Base-by-base conservation (phyloP, 345 rosid species). In the Aethionema arabicum region DNA sequence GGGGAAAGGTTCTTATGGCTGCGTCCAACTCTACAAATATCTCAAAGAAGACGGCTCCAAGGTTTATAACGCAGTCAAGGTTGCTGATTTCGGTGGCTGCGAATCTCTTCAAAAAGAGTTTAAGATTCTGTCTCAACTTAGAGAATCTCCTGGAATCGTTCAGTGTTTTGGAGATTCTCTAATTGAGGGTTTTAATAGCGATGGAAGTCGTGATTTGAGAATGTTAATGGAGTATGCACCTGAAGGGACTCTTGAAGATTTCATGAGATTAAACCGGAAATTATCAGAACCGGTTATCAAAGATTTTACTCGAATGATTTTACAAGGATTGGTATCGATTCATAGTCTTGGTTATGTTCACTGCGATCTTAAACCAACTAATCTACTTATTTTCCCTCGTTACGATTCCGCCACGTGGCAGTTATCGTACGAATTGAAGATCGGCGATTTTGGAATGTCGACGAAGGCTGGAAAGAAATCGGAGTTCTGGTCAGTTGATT, bases 311-410 rank as follows among this genome's bases (percentile, higher is more conserved):
- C 41, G 67, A 4, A 66, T 66, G 76, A 66, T 72, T 6, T 31
- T 72, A 11, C 46, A 66, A 54, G 72, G 76, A 2, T 30, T 72
- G 29, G 67, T 54, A n/a, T 65, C 72, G 40, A 45, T 72, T 45
- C 76, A 72, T 49, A 31, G 14, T 8, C 46, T 8, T 14, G 76
- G 76, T 60, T 72, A 65, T n/a, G 76, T 72, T 0, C 76, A 72
- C 14, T 72, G 72, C 32, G 76, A 72, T 60, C 76, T 66, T 42
- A 72, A 66, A 66, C 72, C 67, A 52, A 72, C 35, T 0, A 66
- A 66, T 61, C 32, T 72, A 7, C 68, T 72, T 39, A 8, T 66
- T 0, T 66, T 72, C 3, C 68, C 72, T 5, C 37, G 66, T 7
- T 61, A 69, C 52, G 63, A 69, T 10, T 11, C 61, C 32, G 63